Conservation (phyloP, 2,329 filamentous ascomycete species). For the Akanthomyces dipterigenus region DNA sequence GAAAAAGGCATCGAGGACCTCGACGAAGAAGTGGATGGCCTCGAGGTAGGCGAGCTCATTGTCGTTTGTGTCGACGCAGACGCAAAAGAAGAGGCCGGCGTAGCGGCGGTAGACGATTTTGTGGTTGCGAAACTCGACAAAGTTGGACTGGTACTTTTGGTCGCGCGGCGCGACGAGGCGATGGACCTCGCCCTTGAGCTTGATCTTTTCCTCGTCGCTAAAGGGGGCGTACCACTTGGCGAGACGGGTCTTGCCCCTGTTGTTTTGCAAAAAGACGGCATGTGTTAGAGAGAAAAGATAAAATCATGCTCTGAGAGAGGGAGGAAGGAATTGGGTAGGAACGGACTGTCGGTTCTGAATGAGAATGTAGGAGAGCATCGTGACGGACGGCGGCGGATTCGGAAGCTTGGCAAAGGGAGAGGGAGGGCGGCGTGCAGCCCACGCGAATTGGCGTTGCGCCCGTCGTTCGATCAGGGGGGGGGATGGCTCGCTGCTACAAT, state of each 20-base stretch:
- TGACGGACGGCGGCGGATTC: no score
- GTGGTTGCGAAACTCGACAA: slow-evolving; percentile 91
- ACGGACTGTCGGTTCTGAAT: slow-evolving; percentile 79
- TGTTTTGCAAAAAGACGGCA: not conserved
- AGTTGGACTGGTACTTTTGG: slow-evolving; percentile 99
- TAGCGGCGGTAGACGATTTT: slow-evolving; percentile 98
- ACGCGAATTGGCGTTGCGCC: not conserved
- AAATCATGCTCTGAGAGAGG: no score
- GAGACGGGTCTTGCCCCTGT: slow-evolving; percentile 91
- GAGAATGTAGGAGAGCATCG: slow-evolving; percentile 76
- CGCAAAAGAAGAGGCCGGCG: slow-evolving; percentile 97
- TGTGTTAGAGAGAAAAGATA: no score
- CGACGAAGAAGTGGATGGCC: slow-evolving; percentile 98
- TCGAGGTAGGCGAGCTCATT: slow-evolving; percentile 96
- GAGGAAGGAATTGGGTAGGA: no score
- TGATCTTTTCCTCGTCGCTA: slow-evolving; percentile 98
- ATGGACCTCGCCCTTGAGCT: slow-evolving; percentile 97
- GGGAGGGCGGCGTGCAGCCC: not conserved
- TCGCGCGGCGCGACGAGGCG: slow-evolving; percentile 95
- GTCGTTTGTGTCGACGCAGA: slow-evolving; percentile 97
- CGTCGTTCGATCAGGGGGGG: no score
- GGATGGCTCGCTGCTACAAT: not conserved
- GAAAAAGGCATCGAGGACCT: slow-evolving; percentile 97
- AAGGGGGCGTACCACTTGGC: slow-evolving; percentile 99
- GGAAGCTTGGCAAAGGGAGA: no score